Percentiles rank a stretch among this genome's conserved stretches.
Evolutionary conservation across 257 asterid species (phyloP).

Genomic region (Solanum ossicruentum): DNA sequence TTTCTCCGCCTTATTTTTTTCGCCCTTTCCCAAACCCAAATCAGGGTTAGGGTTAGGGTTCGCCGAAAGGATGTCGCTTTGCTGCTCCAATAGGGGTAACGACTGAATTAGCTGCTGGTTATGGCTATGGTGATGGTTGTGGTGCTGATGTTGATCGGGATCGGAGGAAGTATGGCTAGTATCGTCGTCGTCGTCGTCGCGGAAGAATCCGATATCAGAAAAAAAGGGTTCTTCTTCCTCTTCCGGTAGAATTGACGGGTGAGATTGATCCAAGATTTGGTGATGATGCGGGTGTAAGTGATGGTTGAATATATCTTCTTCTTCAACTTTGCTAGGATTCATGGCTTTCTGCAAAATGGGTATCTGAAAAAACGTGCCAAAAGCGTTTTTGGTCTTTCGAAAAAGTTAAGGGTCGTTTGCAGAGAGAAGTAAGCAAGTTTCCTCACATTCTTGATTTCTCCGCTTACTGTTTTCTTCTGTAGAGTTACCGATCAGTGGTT

Average conservation of each 20-base stretch:
- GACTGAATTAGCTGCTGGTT: constrained; percentile 16
- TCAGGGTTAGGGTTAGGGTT: constrained; percentile 46
- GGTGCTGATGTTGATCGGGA: constrained; percentile 23
- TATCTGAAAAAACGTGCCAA: neutral
- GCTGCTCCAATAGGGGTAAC: constrained; percentile 1
- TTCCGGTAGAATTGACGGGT: constrained; percentile 35
- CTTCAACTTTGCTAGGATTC: constrained; percentile 71
- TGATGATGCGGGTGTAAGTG: constrained; percentile 31
- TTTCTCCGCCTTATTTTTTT: neutral
- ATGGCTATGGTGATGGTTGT: neutral
- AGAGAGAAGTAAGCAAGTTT: neutral
- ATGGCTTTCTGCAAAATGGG: constrained; percentile 2
- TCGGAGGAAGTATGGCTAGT: constrained; percentile 75
- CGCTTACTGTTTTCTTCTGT: neutral
- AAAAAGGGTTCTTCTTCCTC: constrained; percentile 62
- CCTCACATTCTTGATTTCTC: neutral
- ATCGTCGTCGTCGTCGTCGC: constrained; percentile 72
- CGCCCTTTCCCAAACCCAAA: neutral
- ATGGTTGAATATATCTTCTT: constrained; percentile 42
- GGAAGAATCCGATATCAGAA: constrained; percentile 58
- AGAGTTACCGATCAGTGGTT: neutral
- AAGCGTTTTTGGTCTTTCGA: neutral
- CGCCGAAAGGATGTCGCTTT: constrained; percentile 14
- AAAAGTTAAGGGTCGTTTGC: neutral
- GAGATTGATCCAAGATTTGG: constrained; percentile 27